phyloP scores from a whole-genome alignment of 768 basidiomycete genomes.

The Nidularia pulvinata region DNA sequence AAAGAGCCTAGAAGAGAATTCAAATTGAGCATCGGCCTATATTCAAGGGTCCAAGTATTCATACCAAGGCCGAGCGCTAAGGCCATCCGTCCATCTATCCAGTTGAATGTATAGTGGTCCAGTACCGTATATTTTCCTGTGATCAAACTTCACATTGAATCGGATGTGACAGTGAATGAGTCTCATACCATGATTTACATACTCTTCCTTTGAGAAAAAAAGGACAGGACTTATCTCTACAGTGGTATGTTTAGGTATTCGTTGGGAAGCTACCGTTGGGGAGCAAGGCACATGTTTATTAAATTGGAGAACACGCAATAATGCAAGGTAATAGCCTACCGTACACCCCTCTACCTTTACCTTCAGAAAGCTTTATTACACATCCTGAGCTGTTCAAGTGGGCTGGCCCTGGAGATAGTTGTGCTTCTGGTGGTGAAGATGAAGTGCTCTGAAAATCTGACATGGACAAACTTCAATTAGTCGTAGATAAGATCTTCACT shows the following conservation, averaged over 20 bases:
- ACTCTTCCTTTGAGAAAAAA: conserved; percentile 73
- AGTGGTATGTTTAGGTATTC: conserved; percentile 60
- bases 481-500: background rate
- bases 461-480: conserved; percentile 4
- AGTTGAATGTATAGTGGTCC: conserved; percentile 78
- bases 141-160: background rate
- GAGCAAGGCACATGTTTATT: background rate
- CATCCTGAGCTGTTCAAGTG: conserved; percentile 50
- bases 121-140: conserved; percentile 55
- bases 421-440: conserved; percentile 3
- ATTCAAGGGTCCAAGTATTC: conserved; percentile 1
- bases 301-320: too few relatives aligned
- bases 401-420: conserved; percentile 11
- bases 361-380: conserved; percentile 36
- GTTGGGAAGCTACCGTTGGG: conserved; percentile 38
- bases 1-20: conserved; percentile 58
- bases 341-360: conserved; percentile 65
- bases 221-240: conserved; percentile 87
- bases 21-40: background rate
- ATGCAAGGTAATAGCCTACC: conserved; percentile 33
- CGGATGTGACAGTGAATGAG: background rate
- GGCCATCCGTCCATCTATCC: conserved; percentile 75
- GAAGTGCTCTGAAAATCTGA: background rate
- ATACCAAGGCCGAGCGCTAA: conserved; percentile 78
- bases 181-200: conserved; percentile 52